A percentile compares a stretch with the other conserved stretches of the same genome.
These are phyloP conservation scores for Ophiocordyceps camponoti-rufipedis DNA, from an alignment of 2,329 filamentous ascomycete species.

Conservation along the genomic window DNA sequence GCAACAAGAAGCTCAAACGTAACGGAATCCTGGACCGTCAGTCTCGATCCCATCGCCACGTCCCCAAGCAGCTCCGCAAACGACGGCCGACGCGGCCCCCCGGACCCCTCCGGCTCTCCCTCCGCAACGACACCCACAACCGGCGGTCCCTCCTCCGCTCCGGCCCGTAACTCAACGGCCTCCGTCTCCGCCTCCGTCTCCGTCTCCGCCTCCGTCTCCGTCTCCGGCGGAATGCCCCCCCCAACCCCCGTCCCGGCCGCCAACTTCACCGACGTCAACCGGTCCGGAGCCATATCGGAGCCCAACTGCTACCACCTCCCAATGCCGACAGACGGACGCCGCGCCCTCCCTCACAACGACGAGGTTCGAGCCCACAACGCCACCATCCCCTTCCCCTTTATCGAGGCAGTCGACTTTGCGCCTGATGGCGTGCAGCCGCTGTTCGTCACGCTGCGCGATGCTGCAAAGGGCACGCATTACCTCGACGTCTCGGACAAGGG, in stretches of 20 bases:
- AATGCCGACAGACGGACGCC: constrained; percentile 5
- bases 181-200: not conserved
- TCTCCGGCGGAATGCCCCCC: constrained; percentile 2
- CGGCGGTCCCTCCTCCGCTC: not conserved
- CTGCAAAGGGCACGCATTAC: constrained; percentile 8
- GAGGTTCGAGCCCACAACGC: constrained; percentile 11
- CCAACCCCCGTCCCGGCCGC: constrained; percentile 8
- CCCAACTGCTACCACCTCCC: constrained; percentile 15
- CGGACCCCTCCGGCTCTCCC: too few relatives aligned
- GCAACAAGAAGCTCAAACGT: not conserved
- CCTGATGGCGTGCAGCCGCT: constrained; percentile 13
- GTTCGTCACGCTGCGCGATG: constrained; percentile 15
- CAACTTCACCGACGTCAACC: constrained; percentile 15
- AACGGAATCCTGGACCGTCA: not conserved
- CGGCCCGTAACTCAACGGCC: not conserved
- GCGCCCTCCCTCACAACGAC: constrained; percentile 14
- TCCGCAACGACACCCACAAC: not conserved
- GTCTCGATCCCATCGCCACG: not conserved
- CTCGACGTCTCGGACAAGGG: constrained; percentile 17
- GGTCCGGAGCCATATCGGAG: constrained; percentile 9
- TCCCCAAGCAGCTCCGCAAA: not conserved
- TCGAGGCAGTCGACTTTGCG: constrained; percentile 18
- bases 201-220: not conserved
- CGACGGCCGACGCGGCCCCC: not conserved
- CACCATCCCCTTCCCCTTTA: constrained; percentile 16